Evolutionary conservation across 495 filamentous ascomycete species (phyloP).

Genomic region (Haplographium delicatum): DNA sequence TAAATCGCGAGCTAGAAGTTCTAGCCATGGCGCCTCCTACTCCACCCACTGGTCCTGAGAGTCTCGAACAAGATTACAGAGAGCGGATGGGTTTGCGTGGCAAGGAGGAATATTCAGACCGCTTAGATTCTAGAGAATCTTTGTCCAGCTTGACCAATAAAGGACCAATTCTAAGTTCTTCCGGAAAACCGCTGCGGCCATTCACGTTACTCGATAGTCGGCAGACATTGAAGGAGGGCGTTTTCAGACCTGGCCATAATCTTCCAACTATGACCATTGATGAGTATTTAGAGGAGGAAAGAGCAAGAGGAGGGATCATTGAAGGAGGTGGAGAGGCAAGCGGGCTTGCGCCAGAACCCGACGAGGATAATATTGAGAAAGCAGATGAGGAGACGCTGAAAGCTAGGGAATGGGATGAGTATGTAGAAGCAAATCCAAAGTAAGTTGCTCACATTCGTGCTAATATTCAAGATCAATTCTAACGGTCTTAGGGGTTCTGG

Average conservation of each 20-base stretch:
- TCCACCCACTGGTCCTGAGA: constrained; percentile 19
- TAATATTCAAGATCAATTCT: background rate
- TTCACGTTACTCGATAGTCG: constrained; percentile 82
- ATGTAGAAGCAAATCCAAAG: constrained; percentile 80
- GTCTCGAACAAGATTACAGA: constrained; percentile 35
- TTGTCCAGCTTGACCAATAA: constrained; percentile 43
- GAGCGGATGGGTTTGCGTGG: constrained; percentile 39
- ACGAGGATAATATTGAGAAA: constrained; percentile 84
- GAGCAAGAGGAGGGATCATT: constrained; percentile 78
- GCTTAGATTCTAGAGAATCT: constrained; percentile 62
- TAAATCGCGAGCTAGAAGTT: constrained; percentile 79
- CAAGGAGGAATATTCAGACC: constrained; percentile 61
- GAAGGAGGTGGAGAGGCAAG: constrained; percentile 85
- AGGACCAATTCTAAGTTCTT: constrained; percentile 73
- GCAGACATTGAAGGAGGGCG: constrained; percentile 70
- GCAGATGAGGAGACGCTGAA: constrained; percentile 90
- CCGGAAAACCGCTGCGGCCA: constrained; percentile 84
- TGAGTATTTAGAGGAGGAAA: constrained; percentile 93
- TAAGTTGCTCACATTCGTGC: constrained; percentile 19
- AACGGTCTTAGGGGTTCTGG: constrained; percentile 55
- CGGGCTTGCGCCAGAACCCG: constrained; percentile 59
- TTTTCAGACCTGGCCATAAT: constrained; percentile 88
- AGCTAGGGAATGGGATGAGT: constrained; percentile 94
- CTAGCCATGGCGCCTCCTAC: constrained; percentile 59
- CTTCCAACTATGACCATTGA: constrained; percentile 97